phyloP scores from a whole-genome alignment of 345 rosid species.

The Acer yangbiense region DNA sequence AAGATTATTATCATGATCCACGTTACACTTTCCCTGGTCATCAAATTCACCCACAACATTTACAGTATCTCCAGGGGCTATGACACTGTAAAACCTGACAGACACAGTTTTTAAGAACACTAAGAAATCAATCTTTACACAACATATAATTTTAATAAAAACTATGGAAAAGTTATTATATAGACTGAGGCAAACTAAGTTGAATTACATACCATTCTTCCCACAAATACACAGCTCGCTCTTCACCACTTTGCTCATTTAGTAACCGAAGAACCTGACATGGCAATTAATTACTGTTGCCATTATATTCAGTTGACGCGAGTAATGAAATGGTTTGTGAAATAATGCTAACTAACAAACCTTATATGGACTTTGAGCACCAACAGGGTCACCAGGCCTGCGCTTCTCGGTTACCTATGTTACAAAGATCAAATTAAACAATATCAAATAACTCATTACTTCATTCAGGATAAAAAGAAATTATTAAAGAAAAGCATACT shows the following conservation, averaged over 20 bases:
- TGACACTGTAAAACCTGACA: constrained; percentile 71
- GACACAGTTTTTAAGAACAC: constrained; percentile 20
- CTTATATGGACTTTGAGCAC: constrained; percentile 60
- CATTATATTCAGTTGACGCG: constrained; percentile 4
- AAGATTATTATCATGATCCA: constrained; percentile 62
- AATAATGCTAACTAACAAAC: constrained; percentile 37
- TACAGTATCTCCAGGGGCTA: constrained; percentile 94
- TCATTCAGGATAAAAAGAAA: constrained; percentile 6
- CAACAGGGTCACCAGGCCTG: constrained; percentile 36
- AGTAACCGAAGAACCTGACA: constrained; percentile 88
- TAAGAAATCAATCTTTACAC: constrained; percentile 13
- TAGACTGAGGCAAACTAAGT: constrained; percentile 6
- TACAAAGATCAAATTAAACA: constrained; percentile 19
- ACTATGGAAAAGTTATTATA: neutral
- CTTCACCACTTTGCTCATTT: constrained; percentile 87
- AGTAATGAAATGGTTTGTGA: constrained; percentile 13
- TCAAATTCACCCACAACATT: constrained; percentile 88
- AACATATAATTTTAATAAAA: constrained; percentile 1
- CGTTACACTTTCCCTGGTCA: constrained; percentile 71
- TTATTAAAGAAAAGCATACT: constrained; percentile 41
- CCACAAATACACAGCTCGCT: constrained; percentile 68
- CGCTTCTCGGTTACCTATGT: constrained; percentile 77
- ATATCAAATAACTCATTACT: constrained; percentile 7
- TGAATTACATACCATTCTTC: constrained; percentile 71
- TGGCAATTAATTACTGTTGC: constrained; percentile 26